Conservation (phyloP, 305 asterid genomes). For the Fraxinus nigra region DNA sequence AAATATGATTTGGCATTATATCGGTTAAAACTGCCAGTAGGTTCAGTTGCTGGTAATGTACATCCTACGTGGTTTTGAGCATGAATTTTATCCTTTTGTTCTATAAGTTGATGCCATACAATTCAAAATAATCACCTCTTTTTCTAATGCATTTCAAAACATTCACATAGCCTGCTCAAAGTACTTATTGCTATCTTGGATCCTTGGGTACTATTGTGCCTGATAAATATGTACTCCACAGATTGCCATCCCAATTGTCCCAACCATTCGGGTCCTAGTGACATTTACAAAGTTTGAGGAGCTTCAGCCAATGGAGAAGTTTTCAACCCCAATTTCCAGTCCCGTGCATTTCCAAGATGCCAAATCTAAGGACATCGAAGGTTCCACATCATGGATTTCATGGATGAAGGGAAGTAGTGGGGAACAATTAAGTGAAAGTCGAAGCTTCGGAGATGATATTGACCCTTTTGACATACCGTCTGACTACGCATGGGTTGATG, state of each 20-base stretch:
- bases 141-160: background rate
- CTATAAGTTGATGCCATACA: background rate
- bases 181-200: slow-evolving; percentile 7
- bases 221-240: slow-evolving; percentile 29
- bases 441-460: slow-evolving; percentile 77
- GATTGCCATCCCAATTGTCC: slow-evolving; percentile 97
- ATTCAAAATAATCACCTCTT: background rate
- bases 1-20: background rate
- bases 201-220: slow-evolving; percentile 14
- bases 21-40: background rate
- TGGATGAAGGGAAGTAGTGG: slow-evolving; percentile 95
- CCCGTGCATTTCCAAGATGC: slow-evolving; percentile 91
- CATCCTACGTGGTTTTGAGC: background rate
- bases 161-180: background rate
- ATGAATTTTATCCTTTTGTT: background rate
- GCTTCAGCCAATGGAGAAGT: slow-evolving; percentile 88
- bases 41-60: background rate
- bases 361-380: slow-evolving; percentile 60
- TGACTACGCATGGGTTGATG: slow-evolving; percentile 93
- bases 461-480: slow-evolving; percentile 93
- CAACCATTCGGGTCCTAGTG: slow-evolving; percentile 89
- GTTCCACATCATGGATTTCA: slow-evolving; percentile 87
- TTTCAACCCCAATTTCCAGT: slow-evolving; percentile 90
- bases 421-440: slow-evolving; percentile 69
- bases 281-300: slow-evolving; percentile 96